Evolutionary conservation across 495 filamentous ascomycete genomes (phyloP), one percentile per base, ranked within the genome.

Genomic region (Bryoglossum gracile): DNA sequence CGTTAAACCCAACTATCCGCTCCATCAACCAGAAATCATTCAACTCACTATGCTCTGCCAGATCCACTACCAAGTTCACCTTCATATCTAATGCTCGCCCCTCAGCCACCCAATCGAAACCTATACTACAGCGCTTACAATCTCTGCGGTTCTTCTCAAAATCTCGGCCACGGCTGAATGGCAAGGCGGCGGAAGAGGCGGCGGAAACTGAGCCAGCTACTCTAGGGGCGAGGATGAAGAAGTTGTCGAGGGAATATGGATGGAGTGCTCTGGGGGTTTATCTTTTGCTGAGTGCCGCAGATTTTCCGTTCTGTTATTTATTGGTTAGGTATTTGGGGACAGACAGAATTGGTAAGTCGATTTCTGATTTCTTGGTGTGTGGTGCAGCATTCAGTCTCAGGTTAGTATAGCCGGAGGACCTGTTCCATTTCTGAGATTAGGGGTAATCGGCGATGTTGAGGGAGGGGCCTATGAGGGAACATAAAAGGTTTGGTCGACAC

Each of bases 181-280:
- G 30, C n/a, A 40, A 45, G 37, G 37, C 53, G 6, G 24, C 39
- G 17, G 26, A 45, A 8, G 40, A 39, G 9, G 43, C 50, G 1
- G 33, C 49, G 24, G 51, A 50, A 14, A n/a, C 56, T 45, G 69
- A 75, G 53, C 60, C 74, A 18, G 67, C 65, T 11, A 78, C 83
- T 1, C 61, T 95, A 4, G 80, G 85, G 0, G 76, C 74, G 47
- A 75, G 86, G 8, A 63, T 97, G 50, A 84, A 77, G 60, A 86
- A 86, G 56, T 74, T 97, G n/a, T 87, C 85, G 0, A 77, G 83
- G 34, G 94, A 96, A 66, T 99, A 99, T 63, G 92, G 92, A 32
- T 96, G 89, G 86, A 76, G 86, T 8, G 89, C 90, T 2, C 63
- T 94, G n/a, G 89, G 91, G 6, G 85, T 99, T 2, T 99, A 99